Base-by-base conservation (phyloP, 2,329 filamentous ascomycete genomes). In the Colletotrichum sp. region DNA sequence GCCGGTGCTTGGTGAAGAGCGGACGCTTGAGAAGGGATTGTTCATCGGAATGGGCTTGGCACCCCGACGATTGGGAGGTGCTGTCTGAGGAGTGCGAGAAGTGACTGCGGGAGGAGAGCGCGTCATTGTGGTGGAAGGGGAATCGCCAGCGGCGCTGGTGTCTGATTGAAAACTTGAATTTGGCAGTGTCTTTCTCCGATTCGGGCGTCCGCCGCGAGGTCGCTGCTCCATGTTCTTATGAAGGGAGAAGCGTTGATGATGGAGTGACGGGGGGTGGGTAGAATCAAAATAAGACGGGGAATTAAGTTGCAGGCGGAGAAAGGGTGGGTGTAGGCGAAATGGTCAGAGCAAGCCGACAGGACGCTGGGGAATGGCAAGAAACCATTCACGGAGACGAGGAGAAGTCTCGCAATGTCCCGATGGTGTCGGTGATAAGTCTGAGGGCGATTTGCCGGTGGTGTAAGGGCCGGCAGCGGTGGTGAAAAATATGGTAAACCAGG, bases 51-150 rank as follows among this genome's bases (percentile, higher is more conserved):
- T 44, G 36, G 71, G 65, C 52, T 75, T 76, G n/a, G 65, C 19
- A 63, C 36, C 71, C 15, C 77, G 72, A 22, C 77, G 77, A 19
- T 70, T 72, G 16, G 44, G 75, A 68, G 77, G 75, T 15, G 75
- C 77, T 22, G 77, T 78, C 65, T 77, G 77, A 25, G 77, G 77
- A 27, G 77, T 77, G 34, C 69, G 75, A 7, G 76, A 71, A 16
- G 71, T 64, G 22, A 71, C 30, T 25, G 68, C 52, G 11, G 70
- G 70, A 28, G 76, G 76, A 48, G 76, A 77, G 64, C 73, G 70
- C 57, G 74, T 74, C 65, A 76, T 74, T 69, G 66, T 71, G 75
- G 44, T 72, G 6, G 75, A 68, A 30, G 52, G 71, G 6, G 75
- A 72, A 36, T 75, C 67, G 63, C 30, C 61, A 39, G 44, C 75